These are phyloP conservation scores for Erodium maritimum DNA, from an alignment of 345 rosid species.

Conservation along the genomic window DNA sequence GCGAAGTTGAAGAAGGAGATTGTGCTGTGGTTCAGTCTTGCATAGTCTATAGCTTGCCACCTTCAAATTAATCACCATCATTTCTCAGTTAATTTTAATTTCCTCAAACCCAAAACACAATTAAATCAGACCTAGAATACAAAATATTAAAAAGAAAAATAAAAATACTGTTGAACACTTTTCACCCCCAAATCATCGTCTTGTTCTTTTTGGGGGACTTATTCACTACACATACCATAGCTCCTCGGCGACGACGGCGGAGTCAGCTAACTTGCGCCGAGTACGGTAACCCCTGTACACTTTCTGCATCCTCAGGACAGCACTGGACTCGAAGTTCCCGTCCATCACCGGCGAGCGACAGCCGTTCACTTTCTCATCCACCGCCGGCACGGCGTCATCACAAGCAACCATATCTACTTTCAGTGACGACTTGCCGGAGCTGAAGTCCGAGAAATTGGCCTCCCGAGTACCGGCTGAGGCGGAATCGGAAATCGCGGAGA, in stretches of 20 bases:
- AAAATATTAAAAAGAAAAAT: neutral
- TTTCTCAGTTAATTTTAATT: neutral
- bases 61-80: slow-evolving; percentile 18
- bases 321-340: too few species aligned
- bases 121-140: too few species aligned
- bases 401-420: too few species aligned
- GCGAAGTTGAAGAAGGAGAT: slow-evolving; percentile 60
- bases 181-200: too few species aligned
- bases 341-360: neutral
- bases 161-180: too few species aligned
- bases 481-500: too few species aligned
- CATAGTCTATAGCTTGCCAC: slow-evolving; percentile 87
- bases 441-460: too few species aligned
- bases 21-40: slow-evolving; percentile 63
- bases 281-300: slow-evolving; percentile 30
- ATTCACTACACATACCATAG: slow-evolving; percentile 25
- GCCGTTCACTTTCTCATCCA: neutral
- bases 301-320: slow-evolving; percentile 27
- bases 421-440: too few species aligned
- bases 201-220: too few species aligned
- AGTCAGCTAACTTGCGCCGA: slow-evolving; percentile 24
- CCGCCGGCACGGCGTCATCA: too few species aligned
- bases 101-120: neutral
- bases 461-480: too few species aligned
- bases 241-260: slow-evolving; percentile 30